Conservation (phyloP, 305 asterid genomes). For the Solanum hybrid region DNA sequence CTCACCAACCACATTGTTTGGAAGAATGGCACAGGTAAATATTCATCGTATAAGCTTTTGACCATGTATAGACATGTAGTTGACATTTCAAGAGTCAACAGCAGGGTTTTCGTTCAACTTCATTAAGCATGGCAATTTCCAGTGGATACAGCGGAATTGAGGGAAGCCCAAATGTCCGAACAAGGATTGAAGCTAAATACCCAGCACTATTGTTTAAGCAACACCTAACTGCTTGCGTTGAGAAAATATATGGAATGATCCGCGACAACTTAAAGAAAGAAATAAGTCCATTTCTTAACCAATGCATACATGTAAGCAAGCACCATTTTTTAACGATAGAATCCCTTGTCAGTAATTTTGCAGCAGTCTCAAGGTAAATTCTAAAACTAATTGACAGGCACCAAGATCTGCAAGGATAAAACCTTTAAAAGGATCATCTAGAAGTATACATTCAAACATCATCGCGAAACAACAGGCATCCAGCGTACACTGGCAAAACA, state of each 20-base stretch:
- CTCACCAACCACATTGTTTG: constrained; percentile 70
- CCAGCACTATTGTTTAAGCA: constrained; percentile 93
- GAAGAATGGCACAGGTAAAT: constrained; percentile 88
- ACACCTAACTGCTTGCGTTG: constrained; percentile 88
- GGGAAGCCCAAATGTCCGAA: constrained; percentile 53
- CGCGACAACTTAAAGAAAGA: constrained; percentile 89
- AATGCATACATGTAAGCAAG: constrained; percentile 75
- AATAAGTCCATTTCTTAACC: constrained; percentile 66
- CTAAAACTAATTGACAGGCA: constrained; percentile 50
- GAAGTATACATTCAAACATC: constrained; percentile 53
- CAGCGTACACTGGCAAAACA: constrained; percentile 75
- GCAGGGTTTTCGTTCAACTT: constrained; percentile 66
- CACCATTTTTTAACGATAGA: constrained; percentile 3
- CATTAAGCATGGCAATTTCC: constrained; percentile 61
- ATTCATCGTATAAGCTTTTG: constrained; percentile 3
- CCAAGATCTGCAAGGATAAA: constrained; percentile 78
- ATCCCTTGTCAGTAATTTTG: neutral
- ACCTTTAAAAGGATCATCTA: constrained; percentile 66
- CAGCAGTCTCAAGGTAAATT: constrained; percentile 9
- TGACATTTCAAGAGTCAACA: constrained; percentile 17
- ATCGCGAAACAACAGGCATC: constrained; percentile 69
- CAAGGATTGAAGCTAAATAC: constrained; percentile 85
- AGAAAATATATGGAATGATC: constrained; percentile 82
- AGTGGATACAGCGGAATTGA: constrained; percentile 94
- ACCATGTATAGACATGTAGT: neutral